These are phyloP conservation scores for Purpureocillium lavendulum DNA, from an alignment of 2,329 filamentous ascomycete species.

Conservation along the genomic window DNA sequence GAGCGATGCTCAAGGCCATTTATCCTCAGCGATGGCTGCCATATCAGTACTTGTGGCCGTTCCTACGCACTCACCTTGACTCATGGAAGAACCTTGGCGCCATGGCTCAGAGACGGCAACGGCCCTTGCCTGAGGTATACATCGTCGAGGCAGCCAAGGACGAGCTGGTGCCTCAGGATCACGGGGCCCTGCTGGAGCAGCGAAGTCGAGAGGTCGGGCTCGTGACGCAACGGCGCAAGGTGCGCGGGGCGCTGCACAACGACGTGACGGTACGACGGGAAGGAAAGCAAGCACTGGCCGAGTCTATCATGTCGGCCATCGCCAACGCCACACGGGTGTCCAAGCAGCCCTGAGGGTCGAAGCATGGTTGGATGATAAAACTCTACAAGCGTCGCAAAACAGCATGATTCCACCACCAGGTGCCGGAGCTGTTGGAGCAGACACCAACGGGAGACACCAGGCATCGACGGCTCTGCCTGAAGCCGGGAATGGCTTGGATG, in stretches of 20 bases:
- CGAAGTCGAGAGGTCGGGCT: conserved; percentile 40
- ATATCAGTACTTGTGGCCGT: conserved; percentile 66
- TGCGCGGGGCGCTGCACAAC: conserved; percentile 47
- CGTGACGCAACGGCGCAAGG: conserved; percentile 31
- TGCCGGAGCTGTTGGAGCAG: no score
- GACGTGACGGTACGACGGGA: conserved; percentile 40
- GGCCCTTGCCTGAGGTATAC: conserved; percentile 28
- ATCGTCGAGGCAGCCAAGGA: conserved; percentile 50
- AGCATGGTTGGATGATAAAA: no score
- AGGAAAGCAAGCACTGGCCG: conserved; percentile 35
- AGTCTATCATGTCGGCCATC: conserved; percentile 26
- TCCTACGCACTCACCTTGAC: conserved; percentile 57
- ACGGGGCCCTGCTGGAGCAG: conserved; percentile 35
- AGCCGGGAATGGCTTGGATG: no score
- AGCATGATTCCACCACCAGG: no score
- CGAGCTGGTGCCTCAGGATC: conserved; percentile 47
- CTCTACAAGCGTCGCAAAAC: no score
- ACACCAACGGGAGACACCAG: neutral
- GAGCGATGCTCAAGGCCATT: conserved; percentile 60
- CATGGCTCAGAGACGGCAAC: conserved; percentile 23
- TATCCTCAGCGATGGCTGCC: conserved; percentile 77
- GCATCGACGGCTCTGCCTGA: neutral
- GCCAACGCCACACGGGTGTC: conserved; percentile 6
- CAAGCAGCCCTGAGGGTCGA: conserved; percentile 13
- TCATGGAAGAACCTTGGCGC: conserved; percentile 40